Conservation (phyloP, 2,329 filamentous ascomycete genomes). For the Apiospora saccharicola region DNA sequence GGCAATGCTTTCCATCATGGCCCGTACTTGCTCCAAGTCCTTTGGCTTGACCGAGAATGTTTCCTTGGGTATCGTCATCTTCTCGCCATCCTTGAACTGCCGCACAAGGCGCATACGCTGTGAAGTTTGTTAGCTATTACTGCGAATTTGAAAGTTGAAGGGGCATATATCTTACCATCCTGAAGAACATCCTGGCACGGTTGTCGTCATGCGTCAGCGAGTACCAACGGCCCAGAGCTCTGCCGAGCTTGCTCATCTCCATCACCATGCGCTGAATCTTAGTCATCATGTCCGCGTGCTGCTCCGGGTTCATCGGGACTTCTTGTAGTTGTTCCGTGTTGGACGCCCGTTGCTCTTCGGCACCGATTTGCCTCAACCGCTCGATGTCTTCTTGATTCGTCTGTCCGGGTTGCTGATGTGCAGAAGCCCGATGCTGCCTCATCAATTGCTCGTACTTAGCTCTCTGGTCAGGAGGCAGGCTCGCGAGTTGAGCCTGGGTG, state of each 20-base stretch:
- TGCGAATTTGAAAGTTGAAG: not conserved
- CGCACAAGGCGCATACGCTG: conserved; percentile 61
- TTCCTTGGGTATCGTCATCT: conserved; percentile 53
- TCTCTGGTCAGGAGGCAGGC: conserved; percentile 53
- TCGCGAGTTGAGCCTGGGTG: conserved; percentile 49
- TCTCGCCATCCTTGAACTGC: conserved; percentile 55
- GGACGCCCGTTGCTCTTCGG: conserved; percentile 45
- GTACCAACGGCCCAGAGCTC: conserved; percentile 57
- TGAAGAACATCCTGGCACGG: conserved; percentile 60
- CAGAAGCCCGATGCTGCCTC: conserved; percentile 32
- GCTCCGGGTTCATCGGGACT: conserved; percentile 55
- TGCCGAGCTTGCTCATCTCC: conserved; percentile 55
- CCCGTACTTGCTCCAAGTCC: conserved; percentile 59
- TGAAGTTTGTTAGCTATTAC: conserved; percentile 41
- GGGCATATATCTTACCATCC: conserved; percentile 51
- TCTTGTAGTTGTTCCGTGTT: conserved; percentile 51
- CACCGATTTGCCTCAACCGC: conserved; percentile 41
- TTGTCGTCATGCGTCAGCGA: conserved; percentile 55
- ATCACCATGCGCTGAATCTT: conserved; percentile 51
- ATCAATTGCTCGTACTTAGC: conserved; percentile 38
- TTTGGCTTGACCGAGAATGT: conserved; percentile 58
- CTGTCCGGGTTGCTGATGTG: conserved; percentile 31
- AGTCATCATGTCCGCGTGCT: conserved; percentile 52
- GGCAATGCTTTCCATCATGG: conserved; percentile 59
- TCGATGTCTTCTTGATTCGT: conserved; percentile 48